Evolutionary conservation across 2,329 filamentous ascomycete species (phyloP).

Genomic region (Aspergillus jensenii): DNA sequence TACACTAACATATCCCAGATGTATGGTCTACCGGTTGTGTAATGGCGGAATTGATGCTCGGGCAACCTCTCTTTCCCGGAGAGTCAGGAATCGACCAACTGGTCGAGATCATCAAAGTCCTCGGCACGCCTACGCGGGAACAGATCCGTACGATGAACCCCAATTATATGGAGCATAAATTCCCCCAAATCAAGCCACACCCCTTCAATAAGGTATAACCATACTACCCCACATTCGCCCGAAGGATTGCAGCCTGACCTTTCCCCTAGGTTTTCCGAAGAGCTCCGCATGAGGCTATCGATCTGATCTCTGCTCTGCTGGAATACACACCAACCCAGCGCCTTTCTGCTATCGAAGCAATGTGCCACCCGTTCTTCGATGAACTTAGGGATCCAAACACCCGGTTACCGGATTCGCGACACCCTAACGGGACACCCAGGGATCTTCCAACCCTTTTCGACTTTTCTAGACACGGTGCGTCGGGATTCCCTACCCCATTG

Average conservation of each 20-base stretch:
- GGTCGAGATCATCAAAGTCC: constrained; percentile 98
- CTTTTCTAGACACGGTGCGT: constrained; percentile 88
- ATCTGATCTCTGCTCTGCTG: constrained; percentile 87
- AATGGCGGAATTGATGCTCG: constrained; percentile 99
- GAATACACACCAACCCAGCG: constrained; percentile 98
- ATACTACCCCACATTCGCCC: neutral
- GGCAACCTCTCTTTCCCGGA: constrained; percentile 94
- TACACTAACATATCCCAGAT: constrained; percentile 56
- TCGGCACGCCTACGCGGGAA: constrained; percentile 93
- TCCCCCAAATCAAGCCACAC: constrained; percentile 98
- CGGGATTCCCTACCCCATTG: neutral
- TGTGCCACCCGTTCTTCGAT: constrained; percentile 98
- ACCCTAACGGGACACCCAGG: constrained; percentile 74
- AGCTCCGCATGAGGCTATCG: constrained; percentile 88
- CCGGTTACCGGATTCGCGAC: constrained; percentile 88
- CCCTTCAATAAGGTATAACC: constrained; percentile 84
- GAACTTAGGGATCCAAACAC: constrained; percentile 91
- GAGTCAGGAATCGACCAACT: constrained; percentile 98
- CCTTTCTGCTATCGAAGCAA: constrained; percentile 87
- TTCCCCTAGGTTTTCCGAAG: constrained; percentile 79
- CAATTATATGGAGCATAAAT: constrained; percentile 99
- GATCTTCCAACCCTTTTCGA: constrained; percentile 89
- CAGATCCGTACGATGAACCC: constrained; percentile 99
- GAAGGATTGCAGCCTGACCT: constrained; percentile 20
- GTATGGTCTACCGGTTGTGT: constrained; percentile 99